Percentiles rank a stretch among this genome's conserved stretches.
These are phyloP conservation scores for Fusarium pseudonygamai DNA, from an alignment of 2,329 filamentous ascomycete genomes.

Conservation along the genomic window DNA sequence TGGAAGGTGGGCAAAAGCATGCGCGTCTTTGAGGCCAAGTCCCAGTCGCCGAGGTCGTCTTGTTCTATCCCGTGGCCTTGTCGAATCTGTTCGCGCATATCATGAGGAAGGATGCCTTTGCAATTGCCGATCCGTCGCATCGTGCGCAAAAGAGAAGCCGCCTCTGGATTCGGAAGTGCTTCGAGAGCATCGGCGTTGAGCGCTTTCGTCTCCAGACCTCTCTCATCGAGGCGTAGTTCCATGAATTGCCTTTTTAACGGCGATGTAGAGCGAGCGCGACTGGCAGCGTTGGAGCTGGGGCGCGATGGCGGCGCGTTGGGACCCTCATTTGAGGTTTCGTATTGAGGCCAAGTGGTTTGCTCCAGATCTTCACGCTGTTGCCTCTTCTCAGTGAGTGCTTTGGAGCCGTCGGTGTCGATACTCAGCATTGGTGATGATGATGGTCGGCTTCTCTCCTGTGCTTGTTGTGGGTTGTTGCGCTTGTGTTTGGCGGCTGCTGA, in stretches of 20 bases:
- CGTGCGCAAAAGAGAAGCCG: background rate
- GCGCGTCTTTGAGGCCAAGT: rapidly evolving
- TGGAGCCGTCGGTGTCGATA: rapidly evolving
- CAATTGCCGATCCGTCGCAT: background rate
- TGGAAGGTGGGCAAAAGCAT: background rate
- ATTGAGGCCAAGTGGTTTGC: background rate
- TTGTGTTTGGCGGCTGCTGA: background rate
- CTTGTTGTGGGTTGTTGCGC: background rate
- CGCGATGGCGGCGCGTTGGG: rapidly evolving
- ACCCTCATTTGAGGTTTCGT: background rate
- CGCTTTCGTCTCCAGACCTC: background rate
- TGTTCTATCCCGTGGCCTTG: background rate
- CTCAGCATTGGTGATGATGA: background rate
- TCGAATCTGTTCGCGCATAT: background rate
- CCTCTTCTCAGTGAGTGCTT: background rate
- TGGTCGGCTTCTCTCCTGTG: background rate
- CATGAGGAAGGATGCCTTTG: background rate
- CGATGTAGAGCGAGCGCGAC: background rate
- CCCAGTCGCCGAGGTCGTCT: background rate
- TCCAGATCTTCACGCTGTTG: background rate
- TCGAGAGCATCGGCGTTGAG: background rate
- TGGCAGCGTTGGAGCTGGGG: rapidly evolving
- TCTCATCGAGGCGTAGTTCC: background rate
- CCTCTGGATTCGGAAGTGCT: background rate
- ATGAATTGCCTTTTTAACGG: rapidly evolving